These are phyloP conservation scores for Phaeosphaeriaceae sp. DNA, from an alignment of 2,329 filamentous ascomycete species.

Conservation along the genomic window DNA sequence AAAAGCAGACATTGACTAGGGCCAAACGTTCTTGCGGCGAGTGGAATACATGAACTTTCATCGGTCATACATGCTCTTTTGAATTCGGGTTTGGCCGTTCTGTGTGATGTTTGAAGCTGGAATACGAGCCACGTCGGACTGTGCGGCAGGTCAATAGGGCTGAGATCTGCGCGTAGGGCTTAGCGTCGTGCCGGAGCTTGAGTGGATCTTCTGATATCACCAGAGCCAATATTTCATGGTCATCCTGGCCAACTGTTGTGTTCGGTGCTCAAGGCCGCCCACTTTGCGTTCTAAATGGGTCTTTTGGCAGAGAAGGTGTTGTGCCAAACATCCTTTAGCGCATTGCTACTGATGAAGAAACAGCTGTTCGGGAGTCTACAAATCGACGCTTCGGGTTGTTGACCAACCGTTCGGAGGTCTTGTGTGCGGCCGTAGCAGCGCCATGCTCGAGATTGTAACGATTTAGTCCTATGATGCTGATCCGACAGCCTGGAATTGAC, in stretches of 20 bases:
- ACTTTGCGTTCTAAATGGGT: background rate
- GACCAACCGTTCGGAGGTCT: background rate
- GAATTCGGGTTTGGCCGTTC: background rate
- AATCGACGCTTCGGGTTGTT: background rate
- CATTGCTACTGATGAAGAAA: background rate
- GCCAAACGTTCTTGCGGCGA: background rate
- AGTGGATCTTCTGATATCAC: background rate
- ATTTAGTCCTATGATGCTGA: background rate
- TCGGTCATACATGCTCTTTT: background rate
- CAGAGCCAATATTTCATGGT: background rate
- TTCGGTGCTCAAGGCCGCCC: background rate
- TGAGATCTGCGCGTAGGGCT: background rate
- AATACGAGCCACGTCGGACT: slow-evolving; percentile 6
- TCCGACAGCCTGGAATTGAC: background rate
- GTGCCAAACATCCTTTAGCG: background rate
- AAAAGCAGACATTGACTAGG: background rate
- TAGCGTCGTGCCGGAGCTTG: background rate
- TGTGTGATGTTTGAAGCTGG: background rate
- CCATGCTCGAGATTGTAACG: background rate
- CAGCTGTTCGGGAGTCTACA: background rate
- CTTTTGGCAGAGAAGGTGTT: background rate
- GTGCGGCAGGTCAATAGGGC: background rate
- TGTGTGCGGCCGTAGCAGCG: background rate
- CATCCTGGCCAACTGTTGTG: background rate
- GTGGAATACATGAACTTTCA: background rate